These are phyloP conservation scores for Penicillium roqueforti DNA, from an alignment of 495 filamentous ascomycete genomes.

Conservation along the genomic window DNA sequence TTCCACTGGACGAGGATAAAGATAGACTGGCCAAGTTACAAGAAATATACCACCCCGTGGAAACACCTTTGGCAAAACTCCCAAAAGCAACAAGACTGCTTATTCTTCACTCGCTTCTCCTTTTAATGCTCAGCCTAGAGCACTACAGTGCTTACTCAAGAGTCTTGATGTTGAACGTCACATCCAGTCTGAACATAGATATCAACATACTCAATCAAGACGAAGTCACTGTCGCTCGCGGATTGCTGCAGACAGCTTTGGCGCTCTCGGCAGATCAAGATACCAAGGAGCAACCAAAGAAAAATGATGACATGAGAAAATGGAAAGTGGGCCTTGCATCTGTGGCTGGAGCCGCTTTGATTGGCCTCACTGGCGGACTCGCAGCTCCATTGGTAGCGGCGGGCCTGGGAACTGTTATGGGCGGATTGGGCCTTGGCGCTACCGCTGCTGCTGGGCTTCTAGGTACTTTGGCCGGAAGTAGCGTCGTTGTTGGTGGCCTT, in stretches of 20 bases:
- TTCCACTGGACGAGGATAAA: constrained; percentile 25
- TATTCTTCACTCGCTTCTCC: constrained; percentile 59
- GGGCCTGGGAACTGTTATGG: constrained; percentile 76
- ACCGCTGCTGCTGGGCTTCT: constrained; percentile 76
- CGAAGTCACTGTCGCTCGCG: constrained; percentile 69
- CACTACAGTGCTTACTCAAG: constrained; percentile 74
- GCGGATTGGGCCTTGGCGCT: constrained; percentile 72
- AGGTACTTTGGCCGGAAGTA: constrained; percentile 71
- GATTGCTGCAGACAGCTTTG: constrained; percentile 67
- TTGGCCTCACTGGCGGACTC: constrained; percentile 77
- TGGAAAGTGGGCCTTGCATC: constrained; percentile 83
- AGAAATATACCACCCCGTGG: constrained; percentile 43
- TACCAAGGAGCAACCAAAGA: constrained; percentile 61
- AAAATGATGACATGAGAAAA: constrained; percentile 58
- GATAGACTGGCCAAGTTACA: constrained; percentile 32
- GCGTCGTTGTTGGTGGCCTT: constrained; percentile 71
- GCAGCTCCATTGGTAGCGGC: constrained; percentile 79
- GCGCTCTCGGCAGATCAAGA: constrained; percentile 66
- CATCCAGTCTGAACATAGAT: constrained; percentile 64
- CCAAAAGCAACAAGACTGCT: constrained; percentile 41
- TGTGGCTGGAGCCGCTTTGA: constrained; percentile 71
- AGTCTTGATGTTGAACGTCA: constrained; percentile 64
- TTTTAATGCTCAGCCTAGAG: constrained; percentile 75
- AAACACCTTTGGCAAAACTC: constrained; percentile 40
- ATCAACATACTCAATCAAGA: constrained; percentile 62